Conservation (phyloP, 1,284 basidiomycete species). For the Ustilago esculenta region DNA sequence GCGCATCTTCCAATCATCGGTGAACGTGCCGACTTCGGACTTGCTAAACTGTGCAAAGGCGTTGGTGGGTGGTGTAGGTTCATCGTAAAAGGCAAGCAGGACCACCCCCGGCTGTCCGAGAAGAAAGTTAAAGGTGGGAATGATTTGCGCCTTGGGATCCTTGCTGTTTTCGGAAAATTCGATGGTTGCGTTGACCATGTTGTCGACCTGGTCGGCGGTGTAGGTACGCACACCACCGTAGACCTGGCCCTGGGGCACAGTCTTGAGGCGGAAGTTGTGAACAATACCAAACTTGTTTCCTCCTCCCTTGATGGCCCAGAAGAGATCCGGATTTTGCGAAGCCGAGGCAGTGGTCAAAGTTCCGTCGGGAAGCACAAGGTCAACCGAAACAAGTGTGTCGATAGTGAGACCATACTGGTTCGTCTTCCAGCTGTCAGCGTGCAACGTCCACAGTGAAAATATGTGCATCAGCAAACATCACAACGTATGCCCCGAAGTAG, state of each 20-base stretch:
- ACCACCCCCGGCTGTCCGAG: conserved; percentile 39
- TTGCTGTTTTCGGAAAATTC: conserved; percentile 49
- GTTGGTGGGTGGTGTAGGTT: conserved; percentile 21
- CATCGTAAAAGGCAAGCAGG: conserved; percentile 53
- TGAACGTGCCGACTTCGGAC: conserved; percentile 12
- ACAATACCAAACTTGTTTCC: conserved; percentile 54
- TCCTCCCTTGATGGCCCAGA: conserved; percentile 51
- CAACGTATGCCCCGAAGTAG: too few species aligned
- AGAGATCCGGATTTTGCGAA: conserved; percentile 46
- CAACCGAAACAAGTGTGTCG: conserved; percentile 45
- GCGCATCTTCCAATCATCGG: conserved; percentile 48
- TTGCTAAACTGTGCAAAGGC: conserved; percentile 32
- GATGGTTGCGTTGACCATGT: conserved; percentile 41
- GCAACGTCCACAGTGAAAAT: too few species aligned
- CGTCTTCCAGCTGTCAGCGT: conserved; percentile 35
- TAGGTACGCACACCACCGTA: conserved; percentile 52
- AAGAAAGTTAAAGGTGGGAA: conserved; percentile 52
- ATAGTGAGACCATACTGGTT: conserved; percentile 52
- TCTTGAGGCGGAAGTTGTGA: conserved; percentile 49
- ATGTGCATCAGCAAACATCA: too few species aligned
- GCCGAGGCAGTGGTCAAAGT: conserved; percentile 38
- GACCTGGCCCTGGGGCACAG: conserved; percentile 45
- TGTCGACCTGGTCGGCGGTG: conserved; percentile 42
- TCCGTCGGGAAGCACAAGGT: conserved; percentile 51
- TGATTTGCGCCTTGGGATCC: conserved; percentile 49